A percentile compares a stretch with the other conserved stretches of the same genome.
Conservation (phyloP, 371 early-diverging fungal genomes). For the Polyrhizophydium stewartii region DNA sequence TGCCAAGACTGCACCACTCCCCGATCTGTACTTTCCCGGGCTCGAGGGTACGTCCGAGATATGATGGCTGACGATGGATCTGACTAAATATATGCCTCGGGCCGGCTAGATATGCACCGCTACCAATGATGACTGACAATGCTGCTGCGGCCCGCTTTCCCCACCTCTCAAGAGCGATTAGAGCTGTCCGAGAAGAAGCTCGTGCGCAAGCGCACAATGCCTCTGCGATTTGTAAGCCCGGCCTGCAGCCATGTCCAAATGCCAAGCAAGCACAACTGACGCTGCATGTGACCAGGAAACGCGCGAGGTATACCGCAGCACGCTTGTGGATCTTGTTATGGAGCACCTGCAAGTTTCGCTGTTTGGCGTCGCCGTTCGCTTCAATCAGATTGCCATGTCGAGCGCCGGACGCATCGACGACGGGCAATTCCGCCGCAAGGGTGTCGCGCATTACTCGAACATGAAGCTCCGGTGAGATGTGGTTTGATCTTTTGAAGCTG, state of each 20-base stretch:
- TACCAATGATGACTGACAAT: too few species aligned
- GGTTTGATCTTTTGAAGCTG: neutral
- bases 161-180: neutral
- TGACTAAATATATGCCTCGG: too few species aligned
- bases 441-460: neutral
- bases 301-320: neutral
- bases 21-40: too few species aligned
- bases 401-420: neutral
- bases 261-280: too few species aligned
- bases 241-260: too few species aligned
- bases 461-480: neutral
- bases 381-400: constrained; percentile 1
- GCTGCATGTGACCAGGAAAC: too few species aligned
- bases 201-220: neutral
- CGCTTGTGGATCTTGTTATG: neutral
- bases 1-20: too few species aligned
- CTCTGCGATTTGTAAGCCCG: constrained; percentile 4
- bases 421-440: neutral
- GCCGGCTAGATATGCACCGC: too few species aligned
- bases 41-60: too few species aligned
- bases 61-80: too few species aligned
- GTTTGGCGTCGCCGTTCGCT: constrained; percentile 1
- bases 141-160: too few species aligned
- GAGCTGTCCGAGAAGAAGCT: neutral
- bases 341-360: constrained; percentile 12